phyloP scores from a whole-genome alignment of 805 yeast genomes.

The Candida taoyuanica region DNA sequence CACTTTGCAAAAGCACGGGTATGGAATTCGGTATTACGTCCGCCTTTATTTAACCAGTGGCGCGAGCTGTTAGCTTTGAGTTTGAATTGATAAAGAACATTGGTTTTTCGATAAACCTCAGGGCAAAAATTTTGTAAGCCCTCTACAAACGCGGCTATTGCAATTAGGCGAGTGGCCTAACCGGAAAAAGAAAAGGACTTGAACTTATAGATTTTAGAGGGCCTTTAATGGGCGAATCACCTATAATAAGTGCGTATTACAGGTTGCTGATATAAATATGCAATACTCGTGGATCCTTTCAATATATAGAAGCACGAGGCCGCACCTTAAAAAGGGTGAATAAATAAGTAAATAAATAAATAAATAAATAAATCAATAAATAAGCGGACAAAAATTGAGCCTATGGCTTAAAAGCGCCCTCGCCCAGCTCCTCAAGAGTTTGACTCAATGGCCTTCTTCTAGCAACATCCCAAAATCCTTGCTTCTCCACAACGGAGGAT shows the following conservation, averaged over 20 bases:
- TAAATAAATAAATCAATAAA: constrained; percentile 8
- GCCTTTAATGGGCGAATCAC: neutral
- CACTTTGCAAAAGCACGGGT: too few relatives aligned
- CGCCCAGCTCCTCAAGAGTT: constrained; percentile 70
- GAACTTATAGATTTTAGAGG: neutral
- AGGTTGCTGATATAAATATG: too few relatives aligned
- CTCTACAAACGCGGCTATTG: neutral
- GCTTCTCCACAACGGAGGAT: constrained; percentile 30
- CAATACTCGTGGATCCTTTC: too few relatives aligned
- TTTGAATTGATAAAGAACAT: neutral
- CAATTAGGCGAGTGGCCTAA: constrained; percentile 3
- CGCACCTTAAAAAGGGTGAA: too few relatives aligned
- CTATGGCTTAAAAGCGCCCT: constrained; percentile 25
- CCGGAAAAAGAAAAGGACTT: constrained; percentile 8
- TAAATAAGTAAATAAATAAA: constrained; percentile 8
- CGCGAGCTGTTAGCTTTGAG: neutral
- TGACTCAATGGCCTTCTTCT: constrained; percentile 79
- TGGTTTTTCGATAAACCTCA: neutral
- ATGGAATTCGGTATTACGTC: too few relatives aligned
- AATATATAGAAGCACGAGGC: too few relatives aligned
- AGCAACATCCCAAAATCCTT: constrained; percentile 75
- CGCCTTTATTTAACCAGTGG: too few relatives aligned
- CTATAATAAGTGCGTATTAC: neutral
- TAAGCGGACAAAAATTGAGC: constrained; percentile 2
- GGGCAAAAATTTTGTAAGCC: constrained; percentile 13